Conservation (phyloP, 1,139 yeast genomes). For the Pichia sp. region DNA sequence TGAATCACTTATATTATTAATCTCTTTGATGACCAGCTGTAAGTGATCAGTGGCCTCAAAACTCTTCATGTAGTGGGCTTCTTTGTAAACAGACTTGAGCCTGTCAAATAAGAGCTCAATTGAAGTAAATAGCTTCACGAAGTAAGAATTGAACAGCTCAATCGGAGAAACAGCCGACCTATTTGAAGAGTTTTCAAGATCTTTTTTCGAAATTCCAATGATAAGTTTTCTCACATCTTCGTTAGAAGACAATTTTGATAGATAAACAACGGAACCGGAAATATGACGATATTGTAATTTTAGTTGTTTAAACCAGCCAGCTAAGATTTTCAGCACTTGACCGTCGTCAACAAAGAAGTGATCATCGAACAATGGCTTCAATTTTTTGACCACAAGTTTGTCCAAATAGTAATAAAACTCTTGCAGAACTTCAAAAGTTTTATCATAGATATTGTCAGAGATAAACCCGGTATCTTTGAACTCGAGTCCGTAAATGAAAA, state of each 20-base stretch:
- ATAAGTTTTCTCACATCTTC: slow-evolving; percentile 26
- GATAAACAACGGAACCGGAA: slow-evolving; percentile 27
- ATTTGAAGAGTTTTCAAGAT: slow-evolving; percentile 20
- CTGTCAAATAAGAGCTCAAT: slow-evolving; percentile 25
- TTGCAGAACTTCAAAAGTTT: slow-evolving; percentile 26
- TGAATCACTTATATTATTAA: slow-evolving; percentile 28
- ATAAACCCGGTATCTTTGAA: slow-evolving; percentile 20
- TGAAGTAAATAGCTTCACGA: slow-evolving; percentile 29
- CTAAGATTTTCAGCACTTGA: slow-evolving; percentile 22
- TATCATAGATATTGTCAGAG: slow-evolving; percentile 24
- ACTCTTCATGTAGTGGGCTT: slow-evolving; percentile 15
- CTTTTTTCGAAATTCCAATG: slow-evolving; percentile 18
- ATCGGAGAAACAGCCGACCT: slow-evolving; percentile 26
- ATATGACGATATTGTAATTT: slow-evolving; percentile 26
- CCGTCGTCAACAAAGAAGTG: slow-evolving; percentile 27
- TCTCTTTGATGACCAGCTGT: slow-evolving; percentile 17
- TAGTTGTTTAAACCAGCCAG: slow-evolving; percentile 26
- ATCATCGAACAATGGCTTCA: slow-evolving; percentile 28
- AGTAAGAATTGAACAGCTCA: slow-evolving; percentile 29
- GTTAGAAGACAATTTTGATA: slow-evolving; percentile 26
- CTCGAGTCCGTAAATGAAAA: slow-evolving; percentile 35
- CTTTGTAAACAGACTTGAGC: slow-evolving; percentile 22
- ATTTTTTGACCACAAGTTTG: slow-evolving; percentile 21
- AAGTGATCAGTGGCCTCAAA: slow-evolving; percentile 11
- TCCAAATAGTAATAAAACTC: slow-evolving; percentile 26